Conservation (phyloP, 1,284 basidiomycete genomes). For the Puccinia sorghi region DNA sequence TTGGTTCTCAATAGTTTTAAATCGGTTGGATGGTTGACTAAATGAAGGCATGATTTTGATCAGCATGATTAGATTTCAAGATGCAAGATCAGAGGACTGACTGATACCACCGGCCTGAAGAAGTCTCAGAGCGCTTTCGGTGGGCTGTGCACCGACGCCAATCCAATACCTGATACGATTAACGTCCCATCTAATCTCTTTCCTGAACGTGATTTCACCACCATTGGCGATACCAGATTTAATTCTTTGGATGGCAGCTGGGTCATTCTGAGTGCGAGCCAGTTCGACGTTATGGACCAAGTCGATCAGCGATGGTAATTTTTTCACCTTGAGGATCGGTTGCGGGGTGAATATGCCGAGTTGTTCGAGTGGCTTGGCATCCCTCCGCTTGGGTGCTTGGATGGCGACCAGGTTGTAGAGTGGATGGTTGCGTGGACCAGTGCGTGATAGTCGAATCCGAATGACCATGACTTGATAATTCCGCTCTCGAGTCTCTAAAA, state of each 20-base stretch:
- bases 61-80: not conserved
- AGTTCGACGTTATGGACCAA: constrained; percentile 27
- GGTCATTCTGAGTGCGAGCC: constrained; percentile 7
- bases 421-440: constrained; percentile 43
- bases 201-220: constrained; percentile 18
- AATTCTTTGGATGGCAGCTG: constrained; percentile 27
- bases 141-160: constrained; percentile 41
- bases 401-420: constrained; percentile 45
- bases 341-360: constrained; percentile 35
- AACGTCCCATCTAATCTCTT: constrained; percentile 47
- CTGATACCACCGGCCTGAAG: constrained; percentile 45
- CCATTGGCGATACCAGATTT: constrained; percentile 28
- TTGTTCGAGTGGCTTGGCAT: constrained; percentile 43
- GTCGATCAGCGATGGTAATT: constrained; percentile 42
- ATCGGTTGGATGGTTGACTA: constrained; percentile 46
- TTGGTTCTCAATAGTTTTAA: constrained; percentile 23
- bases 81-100: not conserved
- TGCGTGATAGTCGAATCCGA: constrained; percentile 31
- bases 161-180: constrained; percentile 46
- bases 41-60: not conserved
- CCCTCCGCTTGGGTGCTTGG: constrained; percentile 43
- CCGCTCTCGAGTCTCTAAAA: too few species aligned
- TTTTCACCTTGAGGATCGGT: constrained; percentile 42
- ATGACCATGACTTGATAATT: not conserved
- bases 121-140: constrained; percentile 29